A percentile compares a stretch with the other conserved stretches of the same genome.
Conservation (phyloP, 2,329 filamentous ascomycete species). For the Fusarium redolens region DNA sequence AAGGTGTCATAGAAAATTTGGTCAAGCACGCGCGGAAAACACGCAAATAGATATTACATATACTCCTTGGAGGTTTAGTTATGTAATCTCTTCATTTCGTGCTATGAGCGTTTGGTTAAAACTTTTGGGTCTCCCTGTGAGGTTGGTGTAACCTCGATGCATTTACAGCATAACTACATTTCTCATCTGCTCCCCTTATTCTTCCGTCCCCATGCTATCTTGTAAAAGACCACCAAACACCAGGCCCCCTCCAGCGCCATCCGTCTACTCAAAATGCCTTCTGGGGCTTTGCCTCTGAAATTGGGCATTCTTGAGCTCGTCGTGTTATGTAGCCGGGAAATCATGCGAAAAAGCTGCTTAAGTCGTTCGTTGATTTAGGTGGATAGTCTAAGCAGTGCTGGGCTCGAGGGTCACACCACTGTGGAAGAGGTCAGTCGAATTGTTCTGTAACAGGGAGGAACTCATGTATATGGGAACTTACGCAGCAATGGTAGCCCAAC, state of each 20-base stretch:
- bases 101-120: constrained; percentile 34
- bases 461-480: constrained; percentile 54
- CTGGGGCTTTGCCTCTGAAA: constrained; percentile 29
- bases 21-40: constrained; percentile 91
- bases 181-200: constrained; percentile 26
- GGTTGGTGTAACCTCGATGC: constrained; percentile 41
- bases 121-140: constrained; percentile 36
- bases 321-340: constrained; percentile 36
- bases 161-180: constrained; percentile 42
- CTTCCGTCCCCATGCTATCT: constrained; percentile 23
- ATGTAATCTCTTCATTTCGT: constrained; percentile 38
- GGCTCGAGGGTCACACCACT: constrained; percentile 67
- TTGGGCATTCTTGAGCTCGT: constrained; percentile 37
- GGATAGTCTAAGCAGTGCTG: constrained; percentile 55
- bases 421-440: constrained; percentile 28
- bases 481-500: constrained; percentile 85
- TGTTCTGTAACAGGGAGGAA: neutral
- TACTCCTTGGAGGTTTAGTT: constrained; percentile 22
- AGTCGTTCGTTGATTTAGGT: constrained; percentile 27
- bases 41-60: constrained; percentile 68
- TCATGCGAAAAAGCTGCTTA: constrained; percentile 38
- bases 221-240: constrained; percentile 41
- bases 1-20: constrained; percentile 95
- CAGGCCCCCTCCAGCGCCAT: constrained; percentile 43
- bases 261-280: constrained; percentile 45